A percentile compares a stretch with the other conserved stretches of the same genome.
Evolutionary conservation across 495 filamentous ascomycete genomes (phyloP).

Genomic region (Cairneyella variabilis): DNA sequence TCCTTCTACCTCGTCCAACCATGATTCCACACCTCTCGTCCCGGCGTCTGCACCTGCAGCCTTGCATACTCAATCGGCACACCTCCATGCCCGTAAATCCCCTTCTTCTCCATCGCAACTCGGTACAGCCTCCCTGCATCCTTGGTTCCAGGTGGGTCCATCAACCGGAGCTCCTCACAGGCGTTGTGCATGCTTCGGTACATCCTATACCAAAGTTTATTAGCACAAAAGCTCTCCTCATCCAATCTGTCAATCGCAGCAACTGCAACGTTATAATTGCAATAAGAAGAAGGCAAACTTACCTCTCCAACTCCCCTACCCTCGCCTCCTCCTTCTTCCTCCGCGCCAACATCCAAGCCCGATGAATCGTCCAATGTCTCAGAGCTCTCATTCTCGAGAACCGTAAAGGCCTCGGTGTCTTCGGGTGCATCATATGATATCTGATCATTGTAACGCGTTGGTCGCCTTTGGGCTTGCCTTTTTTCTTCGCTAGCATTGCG

Average conservation of each 20-base stretch:
- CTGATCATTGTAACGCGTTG: slow-evolving; percentile 21
- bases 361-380: slow-evolving; percentile 98
- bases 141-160: slow-evolving; percentile 43
- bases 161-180: slow-evolving; percentile 74
- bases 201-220: slow-evolving; percentile 29
- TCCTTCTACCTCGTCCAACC: slow-evolving; percentile 48
- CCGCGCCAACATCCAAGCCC: slow-evolving; percentile 78
- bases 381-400: slow-evolving; percentile 84
- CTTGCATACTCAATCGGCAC: slow-evolving; percentile 88
- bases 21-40: slow-evolving; percentile 74
- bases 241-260: neutral
- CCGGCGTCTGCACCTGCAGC: slow-evolving; percentile 73
- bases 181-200: slow-evolving; percentile 76
- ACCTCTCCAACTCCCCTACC: slow-evolving; percentile 61
- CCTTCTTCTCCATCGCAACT: slow-evolving; percentile 80
- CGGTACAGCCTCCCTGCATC: slow-evolving; percentile 79
- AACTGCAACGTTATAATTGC: neutral
- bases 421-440: slow-evolving; percentile 26
- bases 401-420: slow-evolving; percentile 55
- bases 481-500: slow-evolving; percentile 1
- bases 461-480: slow-evolving; percentile 15
- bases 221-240: neutral
- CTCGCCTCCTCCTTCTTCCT: slow-evolving; percentile 55
- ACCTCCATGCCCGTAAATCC: slow-evolving; percentile 56
- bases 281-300: slow-evolving; percentile 23